A percentile compares a stretch with the other conserved stretches of the same genome.
These are phyloP conservation scores for Myxozyma melibiosi DNA, from an alignment of 805 yeast species.

Conservation along the genomic window DNA sequence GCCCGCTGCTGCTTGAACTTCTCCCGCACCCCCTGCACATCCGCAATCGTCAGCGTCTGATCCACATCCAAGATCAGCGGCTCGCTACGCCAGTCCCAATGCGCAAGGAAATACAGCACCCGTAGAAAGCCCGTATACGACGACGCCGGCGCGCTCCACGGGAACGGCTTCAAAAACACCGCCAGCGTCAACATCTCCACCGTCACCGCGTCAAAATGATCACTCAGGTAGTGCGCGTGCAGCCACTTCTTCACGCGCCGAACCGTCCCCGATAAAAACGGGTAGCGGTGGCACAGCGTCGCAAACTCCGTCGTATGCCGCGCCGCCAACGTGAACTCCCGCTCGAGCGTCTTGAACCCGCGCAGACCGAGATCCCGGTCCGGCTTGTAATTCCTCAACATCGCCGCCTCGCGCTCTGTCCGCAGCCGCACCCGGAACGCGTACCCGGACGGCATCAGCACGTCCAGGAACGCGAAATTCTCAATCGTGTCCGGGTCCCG, in stretches of 20 bases:
- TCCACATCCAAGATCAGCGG: conserved; percentile 79
- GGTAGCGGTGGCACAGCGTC: conserved; percentile 69
- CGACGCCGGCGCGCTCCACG: conserved; percentile 79
- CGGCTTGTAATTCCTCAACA: conserved; percentile 51
- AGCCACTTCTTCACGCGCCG: conserved; percentile 89
- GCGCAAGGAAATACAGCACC: conserved; percentile 65
- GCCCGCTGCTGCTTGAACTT: conserved; percentile 70
- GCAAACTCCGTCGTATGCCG: conserved; percentile 76
- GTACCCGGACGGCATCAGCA: conserved; percentile 85
- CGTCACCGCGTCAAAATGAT: conserved; percentile 75
- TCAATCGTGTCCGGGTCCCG: conserved; percentile 42
- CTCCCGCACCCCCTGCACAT: conserved; percentile 43
- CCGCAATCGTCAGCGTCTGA: conserved; percentile 30
- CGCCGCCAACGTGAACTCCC: conserved; percentile 19
- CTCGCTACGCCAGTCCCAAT: conserved; percentile 94
- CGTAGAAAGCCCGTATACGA: conserved; percentile 80
- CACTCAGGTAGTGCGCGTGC: conserved; percentile 72
- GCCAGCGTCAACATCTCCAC: conserved; percentile 80
- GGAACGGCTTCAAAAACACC: conserved; percentile 84
- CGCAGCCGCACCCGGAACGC: conserved; percentile 77
- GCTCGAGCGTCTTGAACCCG: conserved; percentile 12
- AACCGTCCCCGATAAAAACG: conserved; percentile 74
- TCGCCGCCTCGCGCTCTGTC: conserved; percentile 79
- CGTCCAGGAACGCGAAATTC: conserved; percentile 54
- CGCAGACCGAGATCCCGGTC: conserved; percentile 52